These are phyloP conservation scores for Calonectria pteridis DNA, from an alignment of 2,329 filamentous ascomycete species.

Conservation along the genomic window DNA sequence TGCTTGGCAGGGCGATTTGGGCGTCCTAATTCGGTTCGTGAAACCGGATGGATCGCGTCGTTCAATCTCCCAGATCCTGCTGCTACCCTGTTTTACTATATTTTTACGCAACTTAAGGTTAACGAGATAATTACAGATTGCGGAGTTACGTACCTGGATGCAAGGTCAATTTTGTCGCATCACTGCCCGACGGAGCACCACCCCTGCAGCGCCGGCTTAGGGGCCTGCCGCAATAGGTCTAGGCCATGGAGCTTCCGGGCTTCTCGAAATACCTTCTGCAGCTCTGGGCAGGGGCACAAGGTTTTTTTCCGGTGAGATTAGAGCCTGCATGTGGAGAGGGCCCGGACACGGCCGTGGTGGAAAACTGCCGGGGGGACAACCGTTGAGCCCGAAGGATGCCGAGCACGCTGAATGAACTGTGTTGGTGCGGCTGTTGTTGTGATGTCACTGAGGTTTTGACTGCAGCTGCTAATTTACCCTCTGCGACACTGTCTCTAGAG, in stretches of 20 bases:
- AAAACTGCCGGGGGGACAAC: background rate
- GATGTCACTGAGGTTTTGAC: background rate
- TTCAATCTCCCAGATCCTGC: background rate
- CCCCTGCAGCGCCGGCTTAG: background rate
- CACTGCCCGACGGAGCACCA: background rate
- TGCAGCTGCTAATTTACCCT: background rate
- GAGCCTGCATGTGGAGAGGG: background rate
- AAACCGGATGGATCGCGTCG: background rate
- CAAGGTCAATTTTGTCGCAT: background rate
- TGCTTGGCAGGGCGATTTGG: background rate
- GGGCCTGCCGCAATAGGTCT: background rate
- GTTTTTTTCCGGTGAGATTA: conserved; percentile 2
- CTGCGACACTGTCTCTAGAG: background rate
- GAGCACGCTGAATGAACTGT: background rate
- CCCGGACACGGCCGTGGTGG: background rate
- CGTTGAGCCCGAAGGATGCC: background rate
- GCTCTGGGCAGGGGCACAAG: background rate
- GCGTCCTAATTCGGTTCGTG: background rate
- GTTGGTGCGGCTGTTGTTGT: background rate
- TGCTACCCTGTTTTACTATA: background rate
- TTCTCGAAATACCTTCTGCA: background rate
- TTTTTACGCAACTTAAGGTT: background rate
- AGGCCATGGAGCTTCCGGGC: background rate
- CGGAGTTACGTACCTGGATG: background rate
- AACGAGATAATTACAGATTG: conserved; percentile 6